Evolutionary conservation across 805 yeast species (phyloP).

Genomic region (Monosporozyma aerobia): DNA sequence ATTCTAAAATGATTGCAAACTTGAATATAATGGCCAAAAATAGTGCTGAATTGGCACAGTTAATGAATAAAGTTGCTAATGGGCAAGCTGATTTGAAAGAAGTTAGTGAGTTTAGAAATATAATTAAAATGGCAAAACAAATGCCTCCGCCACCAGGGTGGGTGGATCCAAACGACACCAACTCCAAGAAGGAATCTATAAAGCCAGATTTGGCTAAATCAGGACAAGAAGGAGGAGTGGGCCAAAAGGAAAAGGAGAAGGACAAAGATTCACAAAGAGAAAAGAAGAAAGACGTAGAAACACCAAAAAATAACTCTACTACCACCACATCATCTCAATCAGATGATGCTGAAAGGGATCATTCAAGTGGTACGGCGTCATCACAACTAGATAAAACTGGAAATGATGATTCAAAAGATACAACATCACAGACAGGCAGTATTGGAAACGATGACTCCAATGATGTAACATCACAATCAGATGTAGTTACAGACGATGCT

Average conservation of each 20-base stretch:
- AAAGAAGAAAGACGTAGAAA: no score
- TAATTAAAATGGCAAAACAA: slow-evolving; percentile 66
- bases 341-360: no score
- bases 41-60: slow-evolving; percentile 53
- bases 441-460: neutral
- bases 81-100: slow-evolving; percentile 68
- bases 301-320: no score
- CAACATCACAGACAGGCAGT: neutral
- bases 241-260: no score
- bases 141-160: slow-evolving; percentile 50
- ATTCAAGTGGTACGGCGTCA: neutral
- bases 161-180: slow-evolving; percentile 1
- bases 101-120: slow-evolving; percentile 68
- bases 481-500: no score
- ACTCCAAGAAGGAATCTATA: neutral
- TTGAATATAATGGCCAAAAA: slow-evolving; percentile 72
- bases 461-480: neutral
- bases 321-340: no score
- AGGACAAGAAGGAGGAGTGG: no score
- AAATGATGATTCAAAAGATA: no score
- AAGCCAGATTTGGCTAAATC: neutral
- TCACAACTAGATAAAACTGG: neutral
- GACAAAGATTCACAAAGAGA: no score
- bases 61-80: slow-evolving; percentile 82
- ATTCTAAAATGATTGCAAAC: slow-evolving; percentile 67